Percentiles rank a stretch among this genome's conserved stretches.
phyloP scores from a whole-genome alignment of 1,284 basidiomycete genomes.

The Coniferiporia sulphurascens region DNA sequence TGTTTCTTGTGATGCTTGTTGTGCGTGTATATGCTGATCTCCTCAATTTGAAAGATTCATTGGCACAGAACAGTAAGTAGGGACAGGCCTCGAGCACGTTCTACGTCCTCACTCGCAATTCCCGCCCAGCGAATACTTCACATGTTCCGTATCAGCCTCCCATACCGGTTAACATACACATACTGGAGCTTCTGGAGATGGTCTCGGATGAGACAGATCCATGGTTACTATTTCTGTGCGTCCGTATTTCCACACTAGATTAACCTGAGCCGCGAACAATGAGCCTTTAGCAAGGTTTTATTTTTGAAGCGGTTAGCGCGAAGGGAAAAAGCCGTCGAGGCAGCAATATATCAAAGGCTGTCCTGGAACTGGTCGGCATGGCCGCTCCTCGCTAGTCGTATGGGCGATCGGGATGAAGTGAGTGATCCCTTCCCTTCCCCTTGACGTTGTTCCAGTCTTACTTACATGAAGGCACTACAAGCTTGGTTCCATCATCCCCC shows the following conservation, averaged over 20 bases:
- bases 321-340: conserved; percentile 84
- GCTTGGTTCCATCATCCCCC: conserved; percentile 59
- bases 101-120: background rate
- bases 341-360: conserved; percentile 72
- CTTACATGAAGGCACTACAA: no score
- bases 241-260: no score
- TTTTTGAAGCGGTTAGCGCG: conserved; percentile 75
- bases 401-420: no score
- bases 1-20: conserved; percentile 34
- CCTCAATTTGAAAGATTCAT: background rate
- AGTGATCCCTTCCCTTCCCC: no score
- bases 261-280: no score
- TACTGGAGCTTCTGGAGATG: no score
- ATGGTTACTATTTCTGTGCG: no score
- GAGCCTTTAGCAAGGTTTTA: no score
- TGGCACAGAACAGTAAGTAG: conserved; percentile 6
- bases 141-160: no score
- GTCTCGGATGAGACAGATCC: no score
- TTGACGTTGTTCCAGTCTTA: no score
- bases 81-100: background rate
- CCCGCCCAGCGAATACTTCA: background rate
- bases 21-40: conserved; percentile 5
- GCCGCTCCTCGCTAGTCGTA: conserved; percentile 78
- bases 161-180: no score
- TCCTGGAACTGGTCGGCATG: conserved; percentile 97